Conservation (phyloP, 2,329 filamentous ascomycete species). For the Teratosphaeriaceae sp. region DNA sequence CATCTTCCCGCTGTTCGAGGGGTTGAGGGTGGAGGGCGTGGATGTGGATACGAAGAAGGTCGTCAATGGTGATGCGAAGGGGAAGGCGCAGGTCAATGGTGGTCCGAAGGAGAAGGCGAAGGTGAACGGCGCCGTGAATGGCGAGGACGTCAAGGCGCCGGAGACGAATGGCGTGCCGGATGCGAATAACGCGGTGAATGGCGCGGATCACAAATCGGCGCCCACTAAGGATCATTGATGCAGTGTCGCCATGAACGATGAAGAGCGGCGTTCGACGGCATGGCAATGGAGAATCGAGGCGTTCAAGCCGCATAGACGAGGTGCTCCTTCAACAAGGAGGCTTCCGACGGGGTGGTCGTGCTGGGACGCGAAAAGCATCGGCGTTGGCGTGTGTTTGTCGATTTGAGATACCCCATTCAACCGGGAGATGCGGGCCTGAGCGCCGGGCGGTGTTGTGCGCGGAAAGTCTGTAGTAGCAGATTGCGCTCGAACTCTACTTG, state of each 20-base stretch:
- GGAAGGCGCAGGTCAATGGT: background rate
- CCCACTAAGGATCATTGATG: background rate
- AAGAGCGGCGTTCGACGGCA: background rate
- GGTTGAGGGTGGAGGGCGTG: slow-evolving; percentile 61
- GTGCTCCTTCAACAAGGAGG: slow-evolving; percentile 1
- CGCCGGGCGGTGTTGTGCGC: background rate
- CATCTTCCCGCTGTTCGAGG: slow-evolving; percentile 82
- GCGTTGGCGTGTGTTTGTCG: background rate
- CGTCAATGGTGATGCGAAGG: slow-evolving; percentile 12
- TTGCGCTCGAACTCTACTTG: no score
- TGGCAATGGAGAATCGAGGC: background rate
- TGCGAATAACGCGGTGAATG: slow-evolving; percentile 24
- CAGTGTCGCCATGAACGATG: background rate
- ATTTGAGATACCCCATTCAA: slow-evolving; percentile 10
- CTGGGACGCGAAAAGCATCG: background rate
- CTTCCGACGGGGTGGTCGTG: background rate
- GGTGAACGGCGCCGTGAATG: slow-evolving; percentile 6
- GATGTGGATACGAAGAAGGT: slow-evolving; percentile 31
- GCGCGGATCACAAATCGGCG: slow-evolving; percentile 18
- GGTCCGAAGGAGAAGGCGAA: slow-evolving; percentile 31
- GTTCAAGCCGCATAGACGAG: background rate
- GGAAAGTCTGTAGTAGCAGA: background rate
- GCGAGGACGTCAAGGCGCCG: slow-evolving; percentile 10
- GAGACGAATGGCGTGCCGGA: slow-evolving; percentile 25
- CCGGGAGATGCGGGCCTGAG: slow-evolving; percentile 1